Base-by-base conservation (phyloP, 441 rosid genomes). In the Gossypium aridum region DNA sequence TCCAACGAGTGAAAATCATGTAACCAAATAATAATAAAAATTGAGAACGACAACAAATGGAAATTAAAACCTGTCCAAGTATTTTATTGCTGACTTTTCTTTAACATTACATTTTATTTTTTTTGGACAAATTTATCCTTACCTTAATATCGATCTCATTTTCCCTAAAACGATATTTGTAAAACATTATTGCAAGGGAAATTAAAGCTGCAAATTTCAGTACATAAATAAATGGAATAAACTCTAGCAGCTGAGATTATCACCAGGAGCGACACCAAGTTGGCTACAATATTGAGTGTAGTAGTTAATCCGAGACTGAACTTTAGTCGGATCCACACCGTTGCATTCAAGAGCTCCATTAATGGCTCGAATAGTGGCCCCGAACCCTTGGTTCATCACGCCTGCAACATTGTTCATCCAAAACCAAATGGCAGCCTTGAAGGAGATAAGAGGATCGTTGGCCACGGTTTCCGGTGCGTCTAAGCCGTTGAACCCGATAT, bases 381-480 rank as follows among this genome's bases (percentile, higher is more conserved):
- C 96, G 16, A 91, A 91, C 0, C 96, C 96, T 81, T 89, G 87
- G 47, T 74, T 62, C 1, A 86, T 16, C 6, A 87, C 84, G 0
- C 83, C 72, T 2, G 83, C 89, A 9, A 85, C 96, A 5, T 70
- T 79, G 64, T 78, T 84, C 80, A 79, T 87, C 96, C 92, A 91
- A 55, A 10, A 91, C 92, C 91, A 91, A 4, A 89, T 28, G 12
- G 89, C 89, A 0, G 92, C 80, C 81, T 84, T 86, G 74, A 88
- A 89, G 0, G 92, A 74, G 9, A 91, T 71, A 2, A 79, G 20
- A 0, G 85, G 86, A 66, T 91, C 88, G 0, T 77, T 85, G 49
- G 87, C 86, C 34, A 91, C 89, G 0, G 83, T 86, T 78, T 89
- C 94, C 0, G 94, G 97, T 2, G 85, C 67, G 71, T 80, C 77